Conservation (phyloP, 2,329 filamentous ascomycete genomes). For the Penicillium fuscoglaucum region DNA sequence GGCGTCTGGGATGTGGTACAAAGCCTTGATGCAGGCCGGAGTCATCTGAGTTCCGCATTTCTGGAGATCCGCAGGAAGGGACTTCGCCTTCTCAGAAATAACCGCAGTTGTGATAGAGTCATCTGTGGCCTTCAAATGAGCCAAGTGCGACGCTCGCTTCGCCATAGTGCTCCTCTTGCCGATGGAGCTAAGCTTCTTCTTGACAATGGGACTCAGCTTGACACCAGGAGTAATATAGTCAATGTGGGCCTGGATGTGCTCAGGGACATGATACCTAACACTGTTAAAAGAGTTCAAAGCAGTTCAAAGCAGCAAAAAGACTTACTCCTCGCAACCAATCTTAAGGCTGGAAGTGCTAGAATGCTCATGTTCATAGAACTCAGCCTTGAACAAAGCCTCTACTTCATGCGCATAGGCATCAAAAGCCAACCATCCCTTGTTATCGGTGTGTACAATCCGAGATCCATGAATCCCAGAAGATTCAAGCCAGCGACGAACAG, state of each 20-base stretch:
- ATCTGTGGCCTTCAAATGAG: slow-evolving; percentile 10
- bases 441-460: slow-evolving; percentile 53
- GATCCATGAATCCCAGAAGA: slow-evolving; percentile 51
- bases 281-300: neutral
- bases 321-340: slow-evolving; percentile 42
- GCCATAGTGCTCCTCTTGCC: slow-evolving; percentile 26
- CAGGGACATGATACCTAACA: slow-evolving; percentile 51
- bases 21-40: slow-evolving; percentile 55
- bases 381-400: slow-evolving; percentile 54
- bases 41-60: slow-evolving; percentile 58
- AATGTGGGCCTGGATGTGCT: slow-evolving; percentile 49
- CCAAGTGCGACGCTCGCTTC: slow-evolving; percentile 25
- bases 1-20: slow-evolving; percentile 50
- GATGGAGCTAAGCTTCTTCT: slow-evolving; percentile 42
- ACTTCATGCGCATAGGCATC: slow-evolving; percentile 56
- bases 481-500: slow-evolving; percentile 57
- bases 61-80: slow-evolving; percentile 32
- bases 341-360: slow-evolving; percentile 28
- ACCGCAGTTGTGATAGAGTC: slow-evolving; percentile 1
- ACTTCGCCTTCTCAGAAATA: slow-evolving; percentile 19
- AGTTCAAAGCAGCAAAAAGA: slow-evolving; percentile 15
- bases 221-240: slow-evolving; percentile 60
- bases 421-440: slow-evolving; percentile 57
- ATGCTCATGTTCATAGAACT: slow-evolving; percentile 56
- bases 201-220: slow-evolving; percentile 45